Evolutionary conservation across 805 yeast species (phyloP).

Genomic region (Scheffersomyces coipomensis): DNA sequence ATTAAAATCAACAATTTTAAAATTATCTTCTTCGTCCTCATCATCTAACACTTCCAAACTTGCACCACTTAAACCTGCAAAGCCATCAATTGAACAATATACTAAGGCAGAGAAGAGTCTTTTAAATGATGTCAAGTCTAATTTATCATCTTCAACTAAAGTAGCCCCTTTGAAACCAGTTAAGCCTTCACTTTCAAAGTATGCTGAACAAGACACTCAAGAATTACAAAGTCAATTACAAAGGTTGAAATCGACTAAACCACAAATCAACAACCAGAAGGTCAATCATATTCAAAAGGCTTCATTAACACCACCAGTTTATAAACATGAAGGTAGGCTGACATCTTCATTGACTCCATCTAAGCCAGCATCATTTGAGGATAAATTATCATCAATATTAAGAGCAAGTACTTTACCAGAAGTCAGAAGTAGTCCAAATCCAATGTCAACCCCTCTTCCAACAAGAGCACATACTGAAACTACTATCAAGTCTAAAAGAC

Average conservation of each 20-base stretch:
- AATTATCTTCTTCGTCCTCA: conserved; percentile 6
- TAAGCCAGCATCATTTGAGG: conserved; percentile 15
- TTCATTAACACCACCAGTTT: neutral
- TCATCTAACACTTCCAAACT: neutral
- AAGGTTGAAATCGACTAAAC: conserved; percentile 14
- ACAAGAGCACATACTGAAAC: conserved; percentile 14
- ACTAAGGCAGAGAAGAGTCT: conserved; percentile 14
- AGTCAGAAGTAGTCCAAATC: conserved; percentile 2
- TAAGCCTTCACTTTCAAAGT: conserved; percentile 15
- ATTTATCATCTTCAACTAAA: conserved; percentile 7
- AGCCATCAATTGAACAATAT: conserved; percentile 12
- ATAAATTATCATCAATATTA: conserved; percentile 23
- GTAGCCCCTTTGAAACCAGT: conserved; percentile 8
- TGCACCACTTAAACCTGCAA: conserved; percentile 17
- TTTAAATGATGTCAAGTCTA: conserved; percentile 13
- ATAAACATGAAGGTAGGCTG: neutral
- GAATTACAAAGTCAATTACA: conserved; percentile 21
- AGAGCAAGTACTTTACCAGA: conserved; percentile 27
- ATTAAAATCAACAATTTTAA: conserved; percentile 20
- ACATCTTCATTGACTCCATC: neutral
- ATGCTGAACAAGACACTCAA: conserved; percentile 20
- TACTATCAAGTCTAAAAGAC: conserved; percentile 12
- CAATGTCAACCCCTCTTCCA: conserved; percentile 6
- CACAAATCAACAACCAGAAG: conserved; percentile 4
- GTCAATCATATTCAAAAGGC: conserved; percentile 1